These are phyloP conservation scores for Microbotryomycetes sp. DNA, from an alignment of 1,284 basidiomycete genomes.

Conservation along the genomic window DNA sequence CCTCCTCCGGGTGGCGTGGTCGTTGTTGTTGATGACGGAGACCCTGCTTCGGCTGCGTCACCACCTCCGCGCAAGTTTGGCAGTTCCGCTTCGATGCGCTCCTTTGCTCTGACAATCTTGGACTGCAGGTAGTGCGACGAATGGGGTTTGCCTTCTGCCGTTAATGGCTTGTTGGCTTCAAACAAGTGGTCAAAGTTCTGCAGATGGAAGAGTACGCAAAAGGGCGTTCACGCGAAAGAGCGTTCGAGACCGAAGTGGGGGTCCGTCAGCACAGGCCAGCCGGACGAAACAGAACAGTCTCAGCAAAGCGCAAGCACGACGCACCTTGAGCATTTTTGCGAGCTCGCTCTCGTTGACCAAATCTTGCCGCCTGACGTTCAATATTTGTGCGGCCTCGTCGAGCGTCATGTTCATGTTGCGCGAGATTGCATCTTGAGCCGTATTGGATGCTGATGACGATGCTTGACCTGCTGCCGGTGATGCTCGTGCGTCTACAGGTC, in stretches of 20 bases:
- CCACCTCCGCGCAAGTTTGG: constrained; percentile 3
- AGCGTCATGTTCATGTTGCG: constrained; percentile 85
- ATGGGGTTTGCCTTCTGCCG: constrained; percentile 39
- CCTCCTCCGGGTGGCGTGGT: not conserved
- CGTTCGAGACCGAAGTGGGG: not conserved
- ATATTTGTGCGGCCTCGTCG: constrained; percentile 89
- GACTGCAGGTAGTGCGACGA: constrained; percentile 84
- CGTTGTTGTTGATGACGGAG: not conserved
- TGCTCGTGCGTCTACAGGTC: not conserved
- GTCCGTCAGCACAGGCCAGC: not conserved
- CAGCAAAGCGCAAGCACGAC: constrained; percentile 31
- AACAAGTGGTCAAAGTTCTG: constrained; percentile 92
- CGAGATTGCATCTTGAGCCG: constrained; percentile 58
- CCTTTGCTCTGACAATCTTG: constrained; percentile 87
- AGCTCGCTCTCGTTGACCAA: constrained; percentile 40
- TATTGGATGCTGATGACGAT: not conserved
- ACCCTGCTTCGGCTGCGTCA: not conserved
- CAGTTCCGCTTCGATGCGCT: constrained; percentile 84
- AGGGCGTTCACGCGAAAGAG: too few species aligned
- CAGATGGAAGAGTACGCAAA: not conserved
- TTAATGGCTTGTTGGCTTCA: constrained; percentile 67
- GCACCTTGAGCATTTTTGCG: constrained; percentile 65
- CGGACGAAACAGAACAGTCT: not conserved
- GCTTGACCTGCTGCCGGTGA: constrained; percentile 2
- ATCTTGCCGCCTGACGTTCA: constrained; percentile 79